Evolutionary conservation across 116 monocot genomes (phyloP), one percentile per base, ranked within the genome.

Genomic region (Trichopus zeylanicus): DNA sequence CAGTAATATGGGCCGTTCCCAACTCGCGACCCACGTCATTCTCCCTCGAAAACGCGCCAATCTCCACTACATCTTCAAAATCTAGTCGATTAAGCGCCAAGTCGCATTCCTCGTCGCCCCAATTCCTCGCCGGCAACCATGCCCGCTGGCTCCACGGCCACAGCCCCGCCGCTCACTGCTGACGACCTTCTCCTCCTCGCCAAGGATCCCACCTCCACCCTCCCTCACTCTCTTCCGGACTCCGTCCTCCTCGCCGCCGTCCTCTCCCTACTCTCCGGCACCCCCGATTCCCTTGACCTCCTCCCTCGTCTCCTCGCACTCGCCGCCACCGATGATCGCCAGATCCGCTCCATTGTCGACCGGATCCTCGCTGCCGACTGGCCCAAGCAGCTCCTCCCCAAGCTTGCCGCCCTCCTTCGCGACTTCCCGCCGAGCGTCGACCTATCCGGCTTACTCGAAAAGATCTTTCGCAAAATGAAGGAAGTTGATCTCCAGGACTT

Each of bases 401-500:
- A 91, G 52, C 56, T 89, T 46, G 72, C 72, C 29, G 67, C 78
- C 0, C 60, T 89, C n/a, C 73, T 94, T 34, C 70, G 73, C 26
- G 94, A 89, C 12, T 68, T 83, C 32, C 78, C 94, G 4, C 23
- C 61, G 1, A 70, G 62, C 51, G 12, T 7, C 28, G 47, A 64
- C 38, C 68, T 75, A 27, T 32, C 58, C 46, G 89, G 77, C 7
- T 69, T 86, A 29, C 51, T 89, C 29, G 63, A 75, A 23, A 89
- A 81, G 65, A 70, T 83, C 3, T 81, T 97, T 12, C 49, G 2
- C 15, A 73, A 79, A 23, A 76, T 91, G 78, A 60, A 47, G 34
- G 62, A 7, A 20, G 72, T 85, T 5, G 91, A 97, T 46, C 51
- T 91, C 22, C 97, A 97, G 67, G 97, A 97, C 48, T 61, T 97